Evolutionary conservation across 1,284 basidiomycete genomes (phyloP), one percentile per base, ranked within the genome.

Genomic region (Puccinia polysora): DNA sequence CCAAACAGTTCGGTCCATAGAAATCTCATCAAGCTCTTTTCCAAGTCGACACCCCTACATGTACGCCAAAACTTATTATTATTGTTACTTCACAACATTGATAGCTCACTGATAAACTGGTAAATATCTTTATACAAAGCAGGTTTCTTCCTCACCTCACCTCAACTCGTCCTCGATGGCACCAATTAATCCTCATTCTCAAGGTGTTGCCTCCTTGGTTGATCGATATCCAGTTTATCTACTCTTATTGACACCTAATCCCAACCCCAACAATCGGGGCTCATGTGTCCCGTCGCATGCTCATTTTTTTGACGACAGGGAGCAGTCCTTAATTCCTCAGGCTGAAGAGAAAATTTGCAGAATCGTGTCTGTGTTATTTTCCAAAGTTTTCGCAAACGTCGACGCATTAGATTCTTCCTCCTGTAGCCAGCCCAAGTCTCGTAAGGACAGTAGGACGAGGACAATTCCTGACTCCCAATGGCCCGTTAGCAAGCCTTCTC

Each of bases 191-290:
- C 23, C 36, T n/a, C 7, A 8, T 32, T n/a, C 49, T 3, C 50
- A 53, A 65, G 36, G 20, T 23, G 23, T 23, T 6, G 34, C 49
- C 32, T 68, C 65, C 40, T 55, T 38, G 32, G 38, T 58, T 25
- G 53, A 68, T 8, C 65, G 34, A 25, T 52, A 68, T 34, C 65
- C 65, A 2, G 38, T 68, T 36, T 68, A 68, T 55, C 25, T 68
- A 23, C 30, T 68, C 4, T 20, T 65, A 6, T 50, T 65, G 23
- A 65, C 63, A 10, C 43, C 56, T 10, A 18, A 38, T 23, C n/a
- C 56, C 56, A 40, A 59, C 28, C 18, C 56, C 56, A 40, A 18
- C 56, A n/a, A n/a, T n/a, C n/a, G n/a, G n/a, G n/a, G n/a, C n/a
- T n/a, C n/a, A n/a, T n/a, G n/a, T n/a, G 6, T n/a, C 23, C 6